Conservation (phyloP, 176 grass and related monocot species). For the Lolium multiflorum region DNA sequence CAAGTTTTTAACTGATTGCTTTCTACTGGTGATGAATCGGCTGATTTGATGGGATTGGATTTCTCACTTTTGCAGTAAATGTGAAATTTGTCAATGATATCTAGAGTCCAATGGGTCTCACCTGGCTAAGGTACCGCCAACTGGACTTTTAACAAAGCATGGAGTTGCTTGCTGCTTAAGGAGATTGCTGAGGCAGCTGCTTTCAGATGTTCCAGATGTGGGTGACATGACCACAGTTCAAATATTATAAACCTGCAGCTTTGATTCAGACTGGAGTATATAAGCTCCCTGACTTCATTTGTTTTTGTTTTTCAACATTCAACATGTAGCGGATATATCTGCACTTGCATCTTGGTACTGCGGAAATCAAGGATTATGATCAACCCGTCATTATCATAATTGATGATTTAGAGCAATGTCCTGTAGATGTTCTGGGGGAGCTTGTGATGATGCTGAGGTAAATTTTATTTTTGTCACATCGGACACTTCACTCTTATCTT, state of each 20-base stretch:
- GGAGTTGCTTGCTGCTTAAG: slow-evolving; percentile 71
- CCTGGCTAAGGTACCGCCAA: slow-evolving; percentile 59
- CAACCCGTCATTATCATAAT: slow-evolving; percentile 78
- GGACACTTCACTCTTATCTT: background rate
- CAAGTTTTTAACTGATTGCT: slow-evolving; percentile 23
- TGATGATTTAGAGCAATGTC: slow-evolving; percentile 86
- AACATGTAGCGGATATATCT: slow-evolving; percentile 66
- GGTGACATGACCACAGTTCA: slow-evolving; percentile 37
- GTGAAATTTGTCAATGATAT: slow-evolving; percentile 87
- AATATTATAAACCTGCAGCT: background rate
- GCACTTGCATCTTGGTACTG: slow-evolving; percentile 79
- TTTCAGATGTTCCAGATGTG: slow-evolving; percentile 69
- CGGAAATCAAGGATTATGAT: slow-evolving; percentile 55
- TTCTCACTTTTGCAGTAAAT: slow-evolving; percentile 68
- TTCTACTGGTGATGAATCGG: background rate
- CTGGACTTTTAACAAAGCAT: slow-evolving; percentile 71
- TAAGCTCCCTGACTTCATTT: slow-evolving; percentile 5
- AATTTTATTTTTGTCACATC: background rate
- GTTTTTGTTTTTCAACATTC: slow-evolving; percentile 26
- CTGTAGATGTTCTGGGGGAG: slow-evolving; percentile 62
- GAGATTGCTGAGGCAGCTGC: slow-evolving; percentile 77
- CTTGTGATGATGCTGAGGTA: slow-evolving; percentile 86
- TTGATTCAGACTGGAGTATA: background rate
- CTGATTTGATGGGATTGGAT: slow-evolving; percentile 19
- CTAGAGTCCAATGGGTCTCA: slow-evolving; percentile 74